Percentiles rank a stretch among this genome's conserved stretches.
These are phyloP conservation scores for Xylariaceae sp. DNA, from an alignment of 2,329 filamentous ascomycete species.

Conservation along the genomic window DNA sequence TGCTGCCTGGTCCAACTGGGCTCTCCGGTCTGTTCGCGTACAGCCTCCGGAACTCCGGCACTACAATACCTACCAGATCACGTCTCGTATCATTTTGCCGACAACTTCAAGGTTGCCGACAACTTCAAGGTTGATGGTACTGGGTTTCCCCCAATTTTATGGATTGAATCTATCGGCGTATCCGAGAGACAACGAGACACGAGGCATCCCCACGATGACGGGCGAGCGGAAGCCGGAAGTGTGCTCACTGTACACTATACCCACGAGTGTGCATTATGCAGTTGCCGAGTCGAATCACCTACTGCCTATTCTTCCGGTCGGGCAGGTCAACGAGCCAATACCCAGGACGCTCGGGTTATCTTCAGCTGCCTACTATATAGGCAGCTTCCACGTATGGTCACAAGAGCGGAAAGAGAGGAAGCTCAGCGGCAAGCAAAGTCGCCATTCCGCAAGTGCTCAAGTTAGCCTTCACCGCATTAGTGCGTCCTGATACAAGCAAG, in stretches of 20 bases:
- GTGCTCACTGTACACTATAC: background rate
- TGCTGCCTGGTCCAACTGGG: slow-evolving; percentile 4
- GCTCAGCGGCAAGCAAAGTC: slow-evolving; percentile 7
- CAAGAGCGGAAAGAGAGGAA: background rate
- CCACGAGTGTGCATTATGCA: background rate
- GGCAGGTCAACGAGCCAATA: slow-evolving; percentile 2
- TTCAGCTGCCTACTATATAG: slow-evolving; percentile 5
- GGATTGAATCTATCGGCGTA: background rate
- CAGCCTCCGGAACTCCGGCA: background rate
- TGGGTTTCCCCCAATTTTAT: background rate
- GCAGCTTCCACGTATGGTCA: background rate
- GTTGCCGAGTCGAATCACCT: background rate
- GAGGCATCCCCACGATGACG: background rate
- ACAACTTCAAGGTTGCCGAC: too few species aligned
- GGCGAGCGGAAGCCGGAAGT: background rate
- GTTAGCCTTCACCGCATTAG: background rate
- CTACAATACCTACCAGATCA: background rate
- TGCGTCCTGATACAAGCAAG: background rate
- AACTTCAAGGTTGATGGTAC: too few species aligned
- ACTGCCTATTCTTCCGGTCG: background rate
- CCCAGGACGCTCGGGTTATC: slow-evolving; percentile 2
- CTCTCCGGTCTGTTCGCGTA: slow-evolving; percentile 1
- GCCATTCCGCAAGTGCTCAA: background rate
- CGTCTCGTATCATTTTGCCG: too few species aligned
- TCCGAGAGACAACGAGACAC: background rate